These are phyloP conservation scores for Leavenworthia alabamica DNA, from an alignment of 345 rosid genomes.

Conservation along the genomic window DNA sequence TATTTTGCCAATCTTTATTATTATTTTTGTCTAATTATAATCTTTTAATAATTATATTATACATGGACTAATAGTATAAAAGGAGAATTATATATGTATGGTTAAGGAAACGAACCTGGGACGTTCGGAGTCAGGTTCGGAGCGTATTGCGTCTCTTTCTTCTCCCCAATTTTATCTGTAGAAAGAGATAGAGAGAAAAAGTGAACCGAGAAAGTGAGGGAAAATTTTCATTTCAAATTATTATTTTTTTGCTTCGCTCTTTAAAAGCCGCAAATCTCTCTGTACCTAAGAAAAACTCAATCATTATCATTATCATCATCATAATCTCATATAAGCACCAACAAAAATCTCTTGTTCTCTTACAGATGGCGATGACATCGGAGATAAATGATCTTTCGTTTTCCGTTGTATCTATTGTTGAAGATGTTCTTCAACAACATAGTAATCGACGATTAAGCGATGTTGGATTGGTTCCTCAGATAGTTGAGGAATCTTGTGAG, in stretches of 20 bases:
- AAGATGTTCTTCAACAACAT: constrained; percentile 71
- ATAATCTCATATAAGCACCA: background rate
- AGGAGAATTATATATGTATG: no score
- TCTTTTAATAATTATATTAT: no score
- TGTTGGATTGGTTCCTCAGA: constrained; percentile 42
- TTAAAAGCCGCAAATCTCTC: constrained; percentile 26
- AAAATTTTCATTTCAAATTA: constrained; percentile 16
- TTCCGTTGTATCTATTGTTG: constrained; percentile 61
- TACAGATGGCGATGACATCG: constrained; percentile 50
- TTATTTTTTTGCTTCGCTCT: background rate
- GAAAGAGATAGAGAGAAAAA: no score
- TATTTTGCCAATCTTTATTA: no score
- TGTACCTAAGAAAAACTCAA: background rate
- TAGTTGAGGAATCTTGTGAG: constrained; percentile 68
- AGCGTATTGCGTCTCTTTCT: constrained; percentile 32
- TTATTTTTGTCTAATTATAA: no score
- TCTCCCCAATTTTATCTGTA: no score
- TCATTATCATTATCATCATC: no score
- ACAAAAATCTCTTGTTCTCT: background rate
- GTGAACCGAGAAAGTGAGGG: constrained; percentile 42
- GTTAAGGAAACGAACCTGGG: background rate
- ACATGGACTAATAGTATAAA: no score
- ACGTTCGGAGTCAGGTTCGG: constrained; percentile 72
- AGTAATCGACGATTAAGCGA: constrained; percentile 36
- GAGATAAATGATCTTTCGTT: constrained; percentile 33